Conservation (phyloP, 768 basidiomycete species). For the Mrakia gelida region DNA sequence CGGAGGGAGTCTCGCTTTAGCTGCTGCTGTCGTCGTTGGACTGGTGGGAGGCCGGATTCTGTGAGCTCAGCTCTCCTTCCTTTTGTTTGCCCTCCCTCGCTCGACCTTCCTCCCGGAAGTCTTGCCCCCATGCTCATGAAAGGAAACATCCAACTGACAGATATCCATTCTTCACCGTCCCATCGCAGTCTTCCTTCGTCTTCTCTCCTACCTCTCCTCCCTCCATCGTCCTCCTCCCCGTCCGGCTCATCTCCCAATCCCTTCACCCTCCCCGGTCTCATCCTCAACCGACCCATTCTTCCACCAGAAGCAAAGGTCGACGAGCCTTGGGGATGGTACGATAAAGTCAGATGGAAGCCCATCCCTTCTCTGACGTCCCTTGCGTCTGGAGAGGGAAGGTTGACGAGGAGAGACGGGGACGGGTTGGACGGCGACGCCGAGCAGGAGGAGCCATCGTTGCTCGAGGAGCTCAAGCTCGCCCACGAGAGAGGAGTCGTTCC, state of each 20-base stretch:
- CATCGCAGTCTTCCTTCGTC: not conserved
- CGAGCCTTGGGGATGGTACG: slow-evolving; percentile 10
- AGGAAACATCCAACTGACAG: too few relatives aligned
- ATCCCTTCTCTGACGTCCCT: not conserved
- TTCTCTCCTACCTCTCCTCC: not conserved
- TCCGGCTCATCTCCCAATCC: not conserved
- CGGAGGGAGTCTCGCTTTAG: not conserved
- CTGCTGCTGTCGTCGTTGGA: not conserved
- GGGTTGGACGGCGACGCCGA: slow-evolving; percentile 6
- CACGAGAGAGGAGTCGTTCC: not conserved
- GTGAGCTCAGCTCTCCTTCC: not conserved
- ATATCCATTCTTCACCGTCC: too few relatives aligned
- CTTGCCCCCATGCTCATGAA: too few relatives aligned
- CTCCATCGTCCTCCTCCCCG: not conserved
- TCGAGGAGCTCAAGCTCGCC: slow-evolving; percentile 18
- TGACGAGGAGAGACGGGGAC: not conserved
- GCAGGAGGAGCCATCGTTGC: not conserved
- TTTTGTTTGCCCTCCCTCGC: not conserved
- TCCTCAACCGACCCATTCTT: slow-evolving; percentile 13
- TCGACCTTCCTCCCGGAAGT: not conserved
- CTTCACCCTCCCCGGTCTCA: not conserved
- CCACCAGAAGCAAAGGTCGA: not conserved
- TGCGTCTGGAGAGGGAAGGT: not conserved
- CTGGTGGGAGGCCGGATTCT: not conserved
- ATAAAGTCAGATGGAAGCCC: slow-evolving; percentile 25